These are phyloP conservation scores for Trichoderma atrobrunneum DNA, from an alignment of 2,329 filamentous ascomycete genomes.

Conservation along the genomic window DNA sequence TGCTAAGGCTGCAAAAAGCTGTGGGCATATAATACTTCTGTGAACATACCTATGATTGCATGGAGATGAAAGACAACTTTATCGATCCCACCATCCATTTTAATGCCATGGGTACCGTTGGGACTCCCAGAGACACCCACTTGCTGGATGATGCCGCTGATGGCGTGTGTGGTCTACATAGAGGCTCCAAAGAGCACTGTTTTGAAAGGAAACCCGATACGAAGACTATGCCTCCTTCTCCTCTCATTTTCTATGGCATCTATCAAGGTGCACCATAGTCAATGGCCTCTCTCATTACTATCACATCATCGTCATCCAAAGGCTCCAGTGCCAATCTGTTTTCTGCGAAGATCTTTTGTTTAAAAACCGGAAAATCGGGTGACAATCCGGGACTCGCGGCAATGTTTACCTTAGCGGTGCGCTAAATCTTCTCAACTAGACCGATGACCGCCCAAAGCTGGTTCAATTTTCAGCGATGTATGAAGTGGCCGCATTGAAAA, in stretches of 20 bases:
- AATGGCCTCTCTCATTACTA: neutral
- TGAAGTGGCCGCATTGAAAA: neutral
- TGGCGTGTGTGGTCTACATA: neutral
- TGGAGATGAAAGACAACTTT: neutral
- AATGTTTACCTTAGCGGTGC: neutral
- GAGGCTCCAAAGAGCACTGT: too few species aligned
- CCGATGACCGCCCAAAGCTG: neutral
- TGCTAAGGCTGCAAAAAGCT: conserved; percentile 26
- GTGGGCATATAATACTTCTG: neutral
- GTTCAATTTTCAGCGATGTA: neutral
- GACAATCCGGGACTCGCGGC: neutral
- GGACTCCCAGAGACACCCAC: neutral
- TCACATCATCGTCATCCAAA: neutral
- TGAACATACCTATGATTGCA: neutral
- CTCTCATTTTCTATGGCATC: neutral
- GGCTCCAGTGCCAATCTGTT: neutral
- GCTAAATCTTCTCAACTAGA: neutral
- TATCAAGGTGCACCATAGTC: neutral
- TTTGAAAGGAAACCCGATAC: neutral
- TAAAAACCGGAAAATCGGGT: neutral
- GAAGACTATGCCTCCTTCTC: neutral
- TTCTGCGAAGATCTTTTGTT: neutral
- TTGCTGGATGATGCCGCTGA: neutral
- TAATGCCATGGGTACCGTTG: neutral
- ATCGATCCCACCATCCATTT: neutral